A percentile compares a stretch with the other conserved stretches of the same genome.
Evolutionary conservation across 2,329 filamentous ascomycete species (phyloP).

Genomic region (Aspergillus amoenus): DNA sequence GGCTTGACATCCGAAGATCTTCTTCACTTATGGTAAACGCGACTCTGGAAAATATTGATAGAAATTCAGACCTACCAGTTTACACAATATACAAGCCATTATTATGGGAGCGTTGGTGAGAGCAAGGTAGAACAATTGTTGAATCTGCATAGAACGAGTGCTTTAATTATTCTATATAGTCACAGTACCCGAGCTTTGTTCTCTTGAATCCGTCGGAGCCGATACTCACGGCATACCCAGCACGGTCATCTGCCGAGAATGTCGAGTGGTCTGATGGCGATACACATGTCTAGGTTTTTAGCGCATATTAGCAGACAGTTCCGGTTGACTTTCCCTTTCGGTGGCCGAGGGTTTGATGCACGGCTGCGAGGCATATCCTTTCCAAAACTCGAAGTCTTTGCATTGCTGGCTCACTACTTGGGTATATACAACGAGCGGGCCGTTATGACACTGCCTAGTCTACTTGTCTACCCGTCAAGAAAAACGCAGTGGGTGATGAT

Average conservation of each 20-base stretch:
- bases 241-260: no score
- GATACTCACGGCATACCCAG: no score
- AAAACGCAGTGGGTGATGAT: background rate
- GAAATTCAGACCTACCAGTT: background rate
- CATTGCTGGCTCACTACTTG: background rate
- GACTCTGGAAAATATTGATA: background rate
- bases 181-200: no score
- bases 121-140: no score
- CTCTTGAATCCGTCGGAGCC: no score
- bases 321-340: conserved; percentile 2
- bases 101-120: background rate
- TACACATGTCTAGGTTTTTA: background rate
- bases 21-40: background rate
- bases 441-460: background rate
- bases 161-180: no score
- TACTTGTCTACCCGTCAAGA: background rate
- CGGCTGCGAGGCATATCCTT: background rate
- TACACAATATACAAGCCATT: background rate
- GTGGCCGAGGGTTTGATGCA: background rate
- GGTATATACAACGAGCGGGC: background rate
- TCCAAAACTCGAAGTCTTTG: background rate
- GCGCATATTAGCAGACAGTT: background rate
- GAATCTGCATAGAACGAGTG: no score
- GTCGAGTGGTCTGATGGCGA: no score
- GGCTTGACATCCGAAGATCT: background rate